Evolutionary conservation across 805 yeast species (phyloP), one percentile per base, ranked within the genome.

Genomic region (Candida khao-thaluensis): DNA sequence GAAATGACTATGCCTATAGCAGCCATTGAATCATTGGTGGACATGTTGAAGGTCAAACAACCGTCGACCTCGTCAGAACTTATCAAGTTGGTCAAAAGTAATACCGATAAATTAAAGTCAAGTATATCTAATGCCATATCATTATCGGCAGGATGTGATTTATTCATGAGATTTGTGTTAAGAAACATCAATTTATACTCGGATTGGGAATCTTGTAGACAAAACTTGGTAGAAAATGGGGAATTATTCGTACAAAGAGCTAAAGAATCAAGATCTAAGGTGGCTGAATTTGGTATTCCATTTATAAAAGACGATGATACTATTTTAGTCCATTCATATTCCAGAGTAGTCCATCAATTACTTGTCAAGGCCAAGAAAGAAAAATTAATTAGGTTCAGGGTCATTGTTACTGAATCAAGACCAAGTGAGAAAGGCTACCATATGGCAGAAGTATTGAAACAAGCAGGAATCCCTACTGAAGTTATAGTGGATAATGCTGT

Each of bases 1-100:
- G 98, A 93, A 41, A 86, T 93, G 81, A 90, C 99, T 5, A 93
- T 90, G 97, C 99, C 99, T 1, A 87, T 93, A 23, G 99, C 99
- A 30, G 99, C 99, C 24, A 93, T 93, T 54, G 98, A 93, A 67
- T 80, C 96, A 9, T 70, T 93, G 31, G 95, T 93, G 18, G 85
- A 93, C 7, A 75, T 93, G 64, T 65, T 91, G 20, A 75, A 82
- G 47, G 79, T 82, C 35, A 82, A 88, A 51, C 89, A 88, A 58
- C 97, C 99, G 6, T 75, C 88, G 7, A 93, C 99, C 0, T 88
- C 96, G 2, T 86, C 96, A 2, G 99, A 93, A 59, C 75, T 93
- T 56, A 90, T 90, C 53, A 85, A 79, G 37, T 69, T 89, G 9
- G 78, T 91, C 37, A 83, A 85, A 41, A 77, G 79, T 30, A 93